Conservation (phyloP, 2,329 filamentous ascomycete genomes). For the Mollisiaceae sp. region DNA sequence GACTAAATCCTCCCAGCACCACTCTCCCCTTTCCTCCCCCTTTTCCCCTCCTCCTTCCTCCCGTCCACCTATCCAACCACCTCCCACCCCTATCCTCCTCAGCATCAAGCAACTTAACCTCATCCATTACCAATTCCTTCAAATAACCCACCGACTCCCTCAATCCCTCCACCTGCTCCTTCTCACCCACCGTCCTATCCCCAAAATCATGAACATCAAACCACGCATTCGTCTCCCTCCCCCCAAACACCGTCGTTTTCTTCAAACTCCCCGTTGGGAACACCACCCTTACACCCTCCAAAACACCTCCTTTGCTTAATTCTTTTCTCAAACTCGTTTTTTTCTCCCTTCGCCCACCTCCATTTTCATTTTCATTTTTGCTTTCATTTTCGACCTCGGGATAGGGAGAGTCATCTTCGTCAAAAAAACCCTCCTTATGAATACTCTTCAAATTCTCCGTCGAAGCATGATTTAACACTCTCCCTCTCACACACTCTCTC, state of each 20-base stretch:
- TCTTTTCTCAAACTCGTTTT: not conserved
- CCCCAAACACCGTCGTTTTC: constrained; percentile 32
- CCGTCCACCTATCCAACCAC: no score
- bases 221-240: constrained; percentile 36
- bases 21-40: constrained; percentile 3
- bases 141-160: constrained; percentile 28
- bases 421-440: no score
- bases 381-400: no score
- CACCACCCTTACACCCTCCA: constrained; percentile 26
- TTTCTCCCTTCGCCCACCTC: not conserved
- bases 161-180: constrained; percentile 13
- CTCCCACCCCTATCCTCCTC: not conserved
- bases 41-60: not conserved
- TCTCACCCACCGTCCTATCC: constrained; percentile 31
- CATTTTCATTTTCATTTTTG: not conserved
- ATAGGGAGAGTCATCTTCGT: no score
- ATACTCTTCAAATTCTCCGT: no score
- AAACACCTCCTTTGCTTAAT: constrained; percentile 1
- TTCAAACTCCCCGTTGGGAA: constrained; percentile 32
- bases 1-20: constrained; percentile 33
- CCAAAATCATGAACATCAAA: constrained; percentile 38
- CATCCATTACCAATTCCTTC: constrained; percentile 1
- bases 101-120: constrained; percentile 8
- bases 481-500: no score
- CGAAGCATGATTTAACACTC: no score